Base-by-base conservation (phyloP, 2,329 filamentous ascomycete species). In the Tolypocladium amazonense region DNA sequence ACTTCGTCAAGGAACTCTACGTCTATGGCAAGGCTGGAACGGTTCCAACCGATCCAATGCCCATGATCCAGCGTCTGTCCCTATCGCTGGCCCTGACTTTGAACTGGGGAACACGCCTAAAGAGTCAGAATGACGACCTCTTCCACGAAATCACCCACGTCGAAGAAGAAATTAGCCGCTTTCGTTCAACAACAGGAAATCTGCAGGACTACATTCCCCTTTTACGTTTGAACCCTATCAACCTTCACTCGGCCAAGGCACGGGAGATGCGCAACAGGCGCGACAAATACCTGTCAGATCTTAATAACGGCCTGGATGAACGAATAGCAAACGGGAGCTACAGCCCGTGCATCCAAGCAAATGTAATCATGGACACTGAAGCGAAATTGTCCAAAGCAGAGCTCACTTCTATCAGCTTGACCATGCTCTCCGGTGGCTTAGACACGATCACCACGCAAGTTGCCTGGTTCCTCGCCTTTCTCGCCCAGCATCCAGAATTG, bases 401-500 rank as follows among this genome's bases (percentile, higher is more conserved):
- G 63, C 75, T 88, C 41, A 86, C 79, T 0, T 85, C 81, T 0
- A 88, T 88, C 65, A 86, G 82, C 62, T 70, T 88, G 62, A 88
- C 85, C 0, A 88, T 89, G 86, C 73, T 88, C 5, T 85, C 83
- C 0, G 86, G 85, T 0, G 86, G 86, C 0, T 73, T 88, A 4
- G 86, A 88, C 62, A 88, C 86, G 0, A 79, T 88, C 41, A 87
- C 84, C 1, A 88, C 85, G 0, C 75, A 86, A 6, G 80, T 88
- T 1, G 82, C 84, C 5, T 88, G 85, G 85, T 85, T 82, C 65
- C 77, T 88, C 57, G 83, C 80, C 0, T 74, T 86, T 35, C 72
- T 88, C 3, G 79, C 84, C 0, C 78, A 83, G 54, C 77, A 83
- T 27, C 81, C 80, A 0, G 84, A 88, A 60, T 79, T 88, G 7